Base-by-base conservation (phyloP, 306 rosid species). In the Macrotyloma uniflorum region DNA sequence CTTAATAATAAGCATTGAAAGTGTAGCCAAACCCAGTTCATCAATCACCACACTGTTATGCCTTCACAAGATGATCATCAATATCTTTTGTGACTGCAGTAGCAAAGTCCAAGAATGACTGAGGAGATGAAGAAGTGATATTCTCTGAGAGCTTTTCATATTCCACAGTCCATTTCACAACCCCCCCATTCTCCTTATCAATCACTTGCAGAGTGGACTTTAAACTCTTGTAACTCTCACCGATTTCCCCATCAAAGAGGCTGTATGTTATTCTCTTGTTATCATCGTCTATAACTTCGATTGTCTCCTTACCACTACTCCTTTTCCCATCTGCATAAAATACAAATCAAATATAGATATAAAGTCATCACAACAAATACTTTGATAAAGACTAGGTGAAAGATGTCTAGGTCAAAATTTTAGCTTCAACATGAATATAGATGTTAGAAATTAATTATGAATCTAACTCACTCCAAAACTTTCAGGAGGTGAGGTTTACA, bases 111-210 rank as follows among this genome's bases (percentile, higher is more conserved):
- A 82, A 62, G 49, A 0, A 53, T 20, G 71, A 16, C 1, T 82
- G 16, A 51, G 79, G 75, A 24, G 75, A 54, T 20, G 57, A 1
- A 53, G 14, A 66, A 3, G 28, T 10, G 7, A 82, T 45, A 23
- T 64, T 67, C 55, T 82, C 79, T 8, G 26, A 65, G 0, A 62
- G 10, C 40, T 82, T 82, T 62, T 82, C 86, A 77, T 82, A 82
- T 18, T 71, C 82, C 0, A 10, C 24, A 16, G 63, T 54, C 82
- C 75, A 82, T 77, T 82, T 82, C 38, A 65, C 86, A 82, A 82
- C 0, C 5, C 62, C 79, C 14, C 82, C 86, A 45, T 63, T 55
- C 32, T 24, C 70, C 55, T 33, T 82, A 5, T 62, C 74, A 62
- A 62, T 51, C 22, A 51, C 69, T 40, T 80, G 43, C 4, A 82